phyloP scores from a whole-genome alignment of 2,329 filamentous ascomycete genomes.

The Botryotinia calthae region DNA sequence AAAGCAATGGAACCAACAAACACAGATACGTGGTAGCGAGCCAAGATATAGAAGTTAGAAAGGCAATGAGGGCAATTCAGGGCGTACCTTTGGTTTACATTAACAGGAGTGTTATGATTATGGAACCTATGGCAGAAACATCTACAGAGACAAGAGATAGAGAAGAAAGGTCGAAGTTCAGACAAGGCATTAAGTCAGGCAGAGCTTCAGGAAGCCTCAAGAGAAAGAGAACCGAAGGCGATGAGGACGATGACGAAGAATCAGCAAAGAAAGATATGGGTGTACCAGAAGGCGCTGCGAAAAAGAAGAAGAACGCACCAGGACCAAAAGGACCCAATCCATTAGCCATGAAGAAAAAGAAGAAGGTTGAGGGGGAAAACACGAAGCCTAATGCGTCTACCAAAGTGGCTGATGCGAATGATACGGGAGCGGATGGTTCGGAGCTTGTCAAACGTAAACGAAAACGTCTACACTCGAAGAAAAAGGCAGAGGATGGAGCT shows the following conservation, averaged over 20 bases:
- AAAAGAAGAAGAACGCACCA: conserved; percentile 55
- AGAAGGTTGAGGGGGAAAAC: conserved; percentile 37
- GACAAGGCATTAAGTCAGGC: conserved; percentile 60
- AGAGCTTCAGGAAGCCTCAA: conserved; percentile 41
- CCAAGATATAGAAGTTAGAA: conserved; percentile 64
- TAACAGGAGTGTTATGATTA: conserved; percentile 73
- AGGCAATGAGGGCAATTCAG: conserved; percentile 61
- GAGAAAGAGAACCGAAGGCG: conserved; percentile 39
- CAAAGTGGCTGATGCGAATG: conserved; percentile 34
- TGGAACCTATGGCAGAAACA: conserved; percentile 71
- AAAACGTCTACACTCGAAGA: conserved; percentile 38
- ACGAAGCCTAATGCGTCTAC: conserved; percentile 28
- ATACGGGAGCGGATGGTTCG: conserved; percentile 23
- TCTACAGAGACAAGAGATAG: conserved; percentile 61
- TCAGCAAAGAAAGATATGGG: conserved; percentile 26
- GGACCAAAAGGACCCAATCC: conserved; percentile 71
- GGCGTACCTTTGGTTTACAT: conserved; percentile 79
- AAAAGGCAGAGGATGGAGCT: conserved; percentile 18
- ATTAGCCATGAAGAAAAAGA: conserved; percentile 69
- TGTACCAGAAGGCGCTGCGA: conserved; percentile 33
- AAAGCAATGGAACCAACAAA: conserved; percentile 68
- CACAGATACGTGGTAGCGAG: conserved; percentile 76
- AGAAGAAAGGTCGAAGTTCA: conserved; percentile 74
- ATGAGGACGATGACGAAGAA: conserved; percentile 35
- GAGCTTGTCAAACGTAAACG: conserved; percentile 41